Evolutionary conservation across 169 alveolate genomes (phyloP).

Genomic region (Eimeria falciformis): DNA sequence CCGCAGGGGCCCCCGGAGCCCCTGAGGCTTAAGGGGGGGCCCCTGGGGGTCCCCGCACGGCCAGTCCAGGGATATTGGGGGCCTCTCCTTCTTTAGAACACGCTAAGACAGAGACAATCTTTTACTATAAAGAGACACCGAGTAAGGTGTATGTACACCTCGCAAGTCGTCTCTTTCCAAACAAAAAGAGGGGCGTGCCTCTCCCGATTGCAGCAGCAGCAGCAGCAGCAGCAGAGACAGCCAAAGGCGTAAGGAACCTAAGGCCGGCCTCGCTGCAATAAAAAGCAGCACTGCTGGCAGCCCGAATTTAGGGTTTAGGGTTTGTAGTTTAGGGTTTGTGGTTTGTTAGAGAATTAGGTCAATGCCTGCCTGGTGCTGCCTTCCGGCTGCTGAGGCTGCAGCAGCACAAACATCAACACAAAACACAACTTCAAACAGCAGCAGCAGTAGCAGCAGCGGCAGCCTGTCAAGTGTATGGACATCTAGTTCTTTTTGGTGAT

Average conservation of each 20-base stretch:
- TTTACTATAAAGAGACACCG: background rate
- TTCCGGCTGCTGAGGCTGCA: conserved; percentile 6
- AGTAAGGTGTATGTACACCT: conserved; percentile 34
- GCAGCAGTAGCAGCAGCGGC: background rate
- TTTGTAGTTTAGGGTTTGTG: background rate
- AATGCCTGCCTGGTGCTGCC: conserved; percentile 15
- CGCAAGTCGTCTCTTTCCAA: background rate
- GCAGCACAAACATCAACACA: background rate
- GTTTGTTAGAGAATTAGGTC: conserved; percentile 14
- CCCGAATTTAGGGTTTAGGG: background rate
- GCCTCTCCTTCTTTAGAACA: background rate
- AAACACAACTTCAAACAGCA: background rate
- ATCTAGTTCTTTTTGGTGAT: too few relatives aligned
- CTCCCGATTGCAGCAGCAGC: background rate
- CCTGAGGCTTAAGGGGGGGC: conserved; percentile 14
- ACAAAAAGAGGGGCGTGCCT: background rate
- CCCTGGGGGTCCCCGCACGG: conserved; percentile 12
- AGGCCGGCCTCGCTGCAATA: background rate
- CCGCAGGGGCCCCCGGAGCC: conserved; percentile 34
- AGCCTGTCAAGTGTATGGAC: too few relatives aligned
- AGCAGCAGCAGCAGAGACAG: conserved; percentile 18
- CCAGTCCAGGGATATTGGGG: background rate
- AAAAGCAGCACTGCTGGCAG: background rate
- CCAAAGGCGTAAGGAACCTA: background rate
- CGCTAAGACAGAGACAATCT: background rate